Evolutionary conservation across 2,329 filamentous ascomycete genomes (phyloP).

Genomic region (Nemania sp.): DNA sequence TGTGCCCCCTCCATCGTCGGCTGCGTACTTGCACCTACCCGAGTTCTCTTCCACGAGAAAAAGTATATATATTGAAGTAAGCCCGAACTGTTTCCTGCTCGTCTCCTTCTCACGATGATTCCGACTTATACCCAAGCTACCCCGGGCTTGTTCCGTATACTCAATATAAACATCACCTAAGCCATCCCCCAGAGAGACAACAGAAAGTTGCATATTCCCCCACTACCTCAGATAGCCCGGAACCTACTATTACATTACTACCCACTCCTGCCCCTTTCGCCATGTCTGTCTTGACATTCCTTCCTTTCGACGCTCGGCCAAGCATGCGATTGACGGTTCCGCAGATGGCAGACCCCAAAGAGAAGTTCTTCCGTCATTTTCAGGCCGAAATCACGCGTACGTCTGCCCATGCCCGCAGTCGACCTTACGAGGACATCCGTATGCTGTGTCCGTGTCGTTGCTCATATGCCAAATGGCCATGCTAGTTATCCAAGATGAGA

Average conservation of each 20-base stretch:
- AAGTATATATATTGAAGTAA: constrained; percentile 12
- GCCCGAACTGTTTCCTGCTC: background rate
- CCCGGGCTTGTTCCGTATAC: background rate
- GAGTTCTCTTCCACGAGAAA: background rate
- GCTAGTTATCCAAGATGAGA: constrained; percentile 75
- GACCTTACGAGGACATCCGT: background rate
- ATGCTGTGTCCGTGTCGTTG: background rate
- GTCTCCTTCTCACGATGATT: background rate
- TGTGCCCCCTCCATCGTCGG: background rate
- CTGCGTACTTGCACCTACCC: background rate
- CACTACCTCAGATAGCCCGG: background rate
- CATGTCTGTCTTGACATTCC: constrained; percentile 32
- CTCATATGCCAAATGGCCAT: background rate
- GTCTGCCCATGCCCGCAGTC: background rate
- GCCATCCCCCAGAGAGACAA: background rate
- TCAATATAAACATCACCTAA: background rate
- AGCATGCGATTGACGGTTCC: constrained; percentile 32
- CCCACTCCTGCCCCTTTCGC: constrained; percentile 1
- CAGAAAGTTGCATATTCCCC: too few species aligned
- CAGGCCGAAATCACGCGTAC: constrained; percentile 73
- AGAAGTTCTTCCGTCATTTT: constrained; percentile 85
- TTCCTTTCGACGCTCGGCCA: constrained; percentile 33
- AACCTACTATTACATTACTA: constrained; percentile 14
- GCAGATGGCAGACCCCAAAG: constrained; percentile 61
- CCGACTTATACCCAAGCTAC: background rate